These are phyloP conservation scores for Phaffomyces antillensis DNA, from an alignment of 805 yeast genomes.

Conservation along the genomic window DNA sequence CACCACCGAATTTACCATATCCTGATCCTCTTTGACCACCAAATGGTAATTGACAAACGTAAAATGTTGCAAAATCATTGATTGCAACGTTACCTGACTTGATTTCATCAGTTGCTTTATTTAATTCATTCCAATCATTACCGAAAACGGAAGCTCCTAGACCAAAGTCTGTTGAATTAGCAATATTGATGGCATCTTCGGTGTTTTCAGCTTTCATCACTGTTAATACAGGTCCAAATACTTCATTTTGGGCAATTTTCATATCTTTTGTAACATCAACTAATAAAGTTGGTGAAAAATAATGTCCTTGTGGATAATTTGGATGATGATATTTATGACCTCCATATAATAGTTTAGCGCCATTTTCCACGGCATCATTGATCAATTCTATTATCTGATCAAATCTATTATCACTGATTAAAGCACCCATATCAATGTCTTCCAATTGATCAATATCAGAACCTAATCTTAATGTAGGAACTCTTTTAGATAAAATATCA, in stretches of 20 bases:
- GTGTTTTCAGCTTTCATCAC: conserved; percentile 64
- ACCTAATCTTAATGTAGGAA: conserved; percentile 65
- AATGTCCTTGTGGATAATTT: conserved; percentile 91
- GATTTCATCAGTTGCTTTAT: conserved; percentile 54
- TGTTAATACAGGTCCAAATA: conserved; percentile 87
- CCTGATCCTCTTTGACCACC: conserved; percentile 95
- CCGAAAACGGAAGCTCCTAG: conserved; percentile 92
- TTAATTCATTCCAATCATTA: conserved; percentile 45
- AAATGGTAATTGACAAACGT: conserved; percentile 93
- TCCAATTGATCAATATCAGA: conserved; percentile 88
- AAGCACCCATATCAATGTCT: conserved; percentile 94
- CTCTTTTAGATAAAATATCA: conserved; percentile 46
- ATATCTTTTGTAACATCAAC: conserved; percentile 72
- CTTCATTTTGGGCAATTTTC: conserved; percentile 83
- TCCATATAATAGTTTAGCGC: conserved; percentile 78
- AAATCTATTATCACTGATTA: conserved; percentile 75
- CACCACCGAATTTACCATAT: conserved; percentile 97
- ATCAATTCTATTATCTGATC: conserved; percentile 59
- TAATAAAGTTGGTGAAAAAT: conserved; percentile 83
- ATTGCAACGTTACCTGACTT: conserved; percentile 91
- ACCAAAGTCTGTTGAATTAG: conserved; percentile 84
- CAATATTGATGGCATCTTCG: conserved; percentile 64
- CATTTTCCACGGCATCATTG: conserved; percentile 64
- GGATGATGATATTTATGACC: conserved; percentile 82
- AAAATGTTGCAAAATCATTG: conserved; percentile 95